A percentile compares a stretch with the other conserved stretches of the same genome.
phyloP scores from a whole-genome alignment of 2,329 filamentous ascomycete species.

The Myriosclerotinia curreyana region DNA sequence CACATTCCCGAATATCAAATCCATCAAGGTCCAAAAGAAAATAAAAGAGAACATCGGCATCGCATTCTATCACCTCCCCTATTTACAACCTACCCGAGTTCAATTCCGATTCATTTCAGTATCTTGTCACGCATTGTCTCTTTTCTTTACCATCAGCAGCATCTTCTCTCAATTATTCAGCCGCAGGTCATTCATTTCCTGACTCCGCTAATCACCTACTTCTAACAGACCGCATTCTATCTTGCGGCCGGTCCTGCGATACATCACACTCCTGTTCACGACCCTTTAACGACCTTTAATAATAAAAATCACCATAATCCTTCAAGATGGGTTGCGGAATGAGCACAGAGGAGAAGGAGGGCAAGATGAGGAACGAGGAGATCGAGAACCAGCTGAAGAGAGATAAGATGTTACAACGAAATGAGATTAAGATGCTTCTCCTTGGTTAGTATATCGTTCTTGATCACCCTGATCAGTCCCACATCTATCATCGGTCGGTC shows the following conservation, averaged over 20 bases:
- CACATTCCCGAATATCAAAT: neutral
- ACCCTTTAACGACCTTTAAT: constrained; percentile 21
- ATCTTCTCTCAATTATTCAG: constrained; percentile 3
- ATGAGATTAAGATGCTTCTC: constrained; percentile 99
- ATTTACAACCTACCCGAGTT: constrained; percentile 1
- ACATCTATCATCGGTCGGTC: neutral
- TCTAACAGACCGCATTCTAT: constrained; percentile 63
- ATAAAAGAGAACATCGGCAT: too few species aligned
- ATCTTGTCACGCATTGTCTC: neutral
- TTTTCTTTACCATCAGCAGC: constrained; percentile 4
- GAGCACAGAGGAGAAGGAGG: constrained; percentile 99
- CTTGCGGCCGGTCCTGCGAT: constrained; percentile 21
- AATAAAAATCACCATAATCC: constrained; percentile 34
- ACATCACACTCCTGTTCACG: constrained; percentile 15
- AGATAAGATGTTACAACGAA: constrained; percentile 97
- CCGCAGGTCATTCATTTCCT: constrained; percentile 1
- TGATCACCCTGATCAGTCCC: constrained; percentile 12
- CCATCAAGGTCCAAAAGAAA: neutral
- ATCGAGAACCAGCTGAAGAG: constrained; percentile 99
- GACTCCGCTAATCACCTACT: constrained; percentile 17
- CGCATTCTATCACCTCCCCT: constrained; percentile 5
- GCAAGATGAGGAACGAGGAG: constrained; percentile 99
- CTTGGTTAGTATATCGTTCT: constrained; percentile 66
- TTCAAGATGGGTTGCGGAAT: constrained; percentile 98
- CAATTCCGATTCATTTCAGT: neutral